A percentile compares a stretch with the other conserved stretches of the same genome.
These are phyloP conservation scores for Pezicula radicicola DNA, from an alignment of 2,329 filamentous ascomycete genomes.

Conservation along the genomic window DNA sequence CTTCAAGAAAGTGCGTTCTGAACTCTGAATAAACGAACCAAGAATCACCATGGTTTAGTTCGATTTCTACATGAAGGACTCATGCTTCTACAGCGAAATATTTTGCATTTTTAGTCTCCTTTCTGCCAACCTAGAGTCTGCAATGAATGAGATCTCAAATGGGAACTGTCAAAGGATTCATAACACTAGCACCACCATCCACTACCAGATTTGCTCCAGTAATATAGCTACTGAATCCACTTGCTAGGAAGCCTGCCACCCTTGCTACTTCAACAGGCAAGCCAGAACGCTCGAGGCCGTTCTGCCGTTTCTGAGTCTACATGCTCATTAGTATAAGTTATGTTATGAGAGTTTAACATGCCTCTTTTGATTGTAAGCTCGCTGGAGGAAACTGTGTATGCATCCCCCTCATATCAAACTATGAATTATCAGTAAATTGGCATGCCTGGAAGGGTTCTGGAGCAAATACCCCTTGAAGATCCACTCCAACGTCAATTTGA, in stretches of 20 bases:
- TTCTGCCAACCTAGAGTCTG: not conserved
- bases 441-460: slow-evolving; percentile 11
- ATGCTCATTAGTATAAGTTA: not conserved
- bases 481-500: slow-evolving; percentile 37
- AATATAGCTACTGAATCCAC: slow-evolving; percentile 60
- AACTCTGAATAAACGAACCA: too few species aligned
- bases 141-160: slow-evolving; percentile 23
- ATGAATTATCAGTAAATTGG: slow-evolving; percentile 3
- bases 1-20: too few species aligned
- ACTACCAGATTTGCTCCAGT: slow-evolving; percentile 60
- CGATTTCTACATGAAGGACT: too few species aligned
- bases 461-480: slow-evolving; percentile 39
- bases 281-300: slow-evolving; percentile 57
- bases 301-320: slow-evolving; percentile 43
- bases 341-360: slow-evolving; percentile 13
- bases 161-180: slow-evolving; percentile 38
- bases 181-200: slow-evolving; percentile 52
- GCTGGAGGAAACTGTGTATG: slow-evolving; percentile 52
- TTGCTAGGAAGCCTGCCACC: slow-evolving; percentile 60
- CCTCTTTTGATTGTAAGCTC: slow-evolving; percentile 46
- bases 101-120: too few species aligned
- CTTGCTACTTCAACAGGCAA: slow-evolving; percentile 55
- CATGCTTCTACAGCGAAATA: too few species aligned
- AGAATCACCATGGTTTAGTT: too few species aligned
- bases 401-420: slow-evolving; percentile 48